Percentiles rank a stretch among this genome's conserved stretches.
phyloP scores from a whole-genome alignment of 768 basidiomycete genomes.

The Lactifluus hygrophoroides region DNA sequence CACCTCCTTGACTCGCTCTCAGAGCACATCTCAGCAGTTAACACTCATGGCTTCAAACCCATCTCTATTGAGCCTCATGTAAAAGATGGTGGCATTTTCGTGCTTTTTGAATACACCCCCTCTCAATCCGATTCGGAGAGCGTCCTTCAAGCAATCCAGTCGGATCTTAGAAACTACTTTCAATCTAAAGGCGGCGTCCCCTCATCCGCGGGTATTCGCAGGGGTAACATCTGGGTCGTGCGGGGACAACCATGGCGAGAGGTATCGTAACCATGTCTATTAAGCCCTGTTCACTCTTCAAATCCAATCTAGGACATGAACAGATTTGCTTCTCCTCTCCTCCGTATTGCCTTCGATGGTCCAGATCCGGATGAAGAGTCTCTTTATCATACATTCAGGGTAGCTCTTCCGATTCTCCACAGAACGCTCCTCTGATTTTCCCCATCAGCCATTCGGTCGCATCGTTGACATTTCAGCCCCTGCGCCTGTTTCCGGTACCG shows the following conservation, averaged over 20 bases:
- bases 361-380: slow-evolving; percentile 77
- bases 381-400: slow-evolving; percentile 71
- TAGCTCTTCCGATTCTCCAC: slow-evolving; percentile 29
- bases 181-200: slow-evolving; percentile 47
- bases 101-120: slow-evolving; percentile 54
- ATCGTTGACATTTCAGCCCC: slow-evolving; percentile 62
- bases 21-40: slow-evolving; percentile 42
- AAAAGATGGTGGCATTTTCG: slow-evolving; percentile 86
- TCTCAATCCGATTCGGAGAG: slow-evolving; percentile 21
- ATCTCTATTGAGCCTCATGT: slow-evolving; percentile 51
- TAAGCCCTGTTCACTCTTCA: background rate
- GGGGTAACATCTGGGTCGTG: slow-evolving; percentile 60
- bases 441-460: slow-evolving; percentile 65
- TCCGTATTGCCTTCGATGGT: slow-evolving; percentile 82
- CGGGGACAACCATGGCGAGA: slow-evolving; percentile 77
- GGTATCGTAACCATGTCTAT: slow-evolving; percentile 30
- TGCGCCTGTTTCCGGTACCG: slow-evolving; percentile 52
- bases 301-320: slow-evolving; percentile 61
- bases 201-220: slow-evolving; percentile 49
- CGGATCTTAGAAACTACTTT: slow-evolving; percentile 37
- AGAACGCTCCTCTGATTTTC: slow-evolving; percentile 4
- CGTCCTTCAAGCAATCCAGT: slow-evolving; percentile 39
- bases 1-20: slow-evolving; percentile 42
- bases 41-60: slow-evolving; percentile 51
- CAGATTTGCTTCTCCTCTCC: slow-evolving; percentile 61